Base-by-base conservation (phyloP, 2,329 filamentous ascomycete species). In the Colletotrichum tanaceti region DNA sequence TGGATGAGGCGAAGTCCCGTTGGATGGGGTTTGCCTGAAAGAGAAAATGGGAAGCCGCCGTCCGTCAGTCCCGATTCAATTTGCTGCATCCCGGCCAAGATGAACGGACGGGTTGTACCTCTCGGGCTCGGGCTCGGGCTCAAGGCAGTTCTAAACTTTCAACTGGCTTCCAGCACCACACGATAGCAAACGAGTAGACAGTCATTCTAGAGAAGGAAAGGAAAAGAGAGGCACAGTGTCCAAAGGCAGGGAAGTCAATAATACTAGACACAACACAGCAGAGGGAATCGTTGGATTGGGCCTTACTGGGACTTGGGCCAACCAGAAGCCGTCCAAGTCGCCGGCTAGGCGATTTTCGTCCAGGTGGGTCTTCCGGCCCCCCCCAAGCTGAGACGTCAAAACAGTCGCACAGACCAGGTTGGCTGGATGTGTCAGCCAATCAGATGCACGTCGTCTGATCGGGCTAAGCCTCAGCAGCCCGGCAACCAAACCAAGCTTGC, bases 351-450 rank as follows among this genome's bases (percentile, higher is more conserved):
- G 58, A 70, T 63, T 67, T 68, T 70, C 58, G 41, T 43, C 52
- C 22, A 11, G 54, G 22, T 38, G 63, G 52, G 10, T n/a, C n/a
- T n/a, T n/a, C n/a, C n/a, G n/a, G n/a, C n/a, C n/a, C 46, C 18
- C 52, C 63, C 28, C 50, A 41, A 59, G 64, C 58, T 70, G 67
- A 70, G 67, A 70, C 67, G 67, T 70, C 67, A 59, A 70, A 70
- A 68, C 52, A 58, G 57, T 66, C 32, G 57, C 66, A 66, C 66
- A 65, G 66, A 69, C 66, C 66, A 65, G 50, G 35, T 50, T 28
- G 13, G 14, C 11, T 16, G 24, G 52, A 5, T 43, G 18, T 7
- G n/a, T 57, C 43, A 32, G 50, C 66, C 66, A 66, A 66, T 69
- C 16, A 57, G 10, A 28, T 61, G 35, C 20, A 39, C 43, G 14